Base-by-base conservation (phyloP, 306 rosid genomes). In the Pyrus communis region DNA sequence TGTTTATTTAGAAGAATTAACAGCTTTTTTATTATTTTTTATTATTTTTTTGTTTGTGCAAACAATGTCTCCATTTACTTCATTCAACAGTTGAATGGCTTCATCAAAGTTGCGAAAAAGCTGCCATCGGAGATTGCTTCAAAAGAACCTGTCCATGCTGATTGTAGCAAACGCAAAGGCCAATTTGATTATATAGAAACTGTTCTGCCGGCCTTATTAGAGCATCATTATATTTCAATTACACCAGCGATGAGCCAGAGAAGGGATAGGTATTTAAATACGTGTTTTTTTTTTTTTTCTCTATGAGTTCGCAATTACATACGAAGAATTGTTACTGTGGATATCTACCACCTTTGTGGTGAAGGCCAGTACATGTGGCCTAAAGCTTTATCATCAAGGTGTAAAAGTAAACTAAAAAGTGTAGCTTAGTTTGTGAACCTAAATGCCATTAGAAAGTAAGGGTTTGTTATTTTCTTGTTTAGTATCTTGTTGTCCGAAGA, bases 181-280 rank as follows among this genome's bases (percentile, higher is more conserved):
- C 96, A 90, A 54, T 95, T 89, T 76, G 97, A 92, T 80, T 95
- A 95, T 63, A 63, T 91, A 67, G 97, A 95, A 88, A 92, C 84
- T 64, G 91, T 94, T 61, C 95, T 94, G 70, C 98, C 97, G 1
- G 81, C 85, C n/a, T 67, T 94, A 3, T 57, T 92, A 81, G 82
- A 92, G 63, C 97, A 92, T 79, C 90, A 59, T 25, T 95, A 88
- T 69, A 92, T 95, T 75, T 95, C 97, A 67, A 83, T 91, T 61
- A 92, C 97, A 15, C 99, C 99, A n/a, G 89, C 91, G 27, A 87
- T 87, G 89, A 92, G 97, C 75, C 99, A 95, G 81, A 89, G 97
- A 85, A 88, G 97, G 79, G 99, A 95, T 81, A 92, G 98, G 97
- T 94, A 87, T 73, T 80, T 9, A 71, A 23, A 2, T 30, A 33